phyloP scores from a whole-genome alignment of 108 stramenopile genomes.

The Conticribra weissflogii region DNA sequence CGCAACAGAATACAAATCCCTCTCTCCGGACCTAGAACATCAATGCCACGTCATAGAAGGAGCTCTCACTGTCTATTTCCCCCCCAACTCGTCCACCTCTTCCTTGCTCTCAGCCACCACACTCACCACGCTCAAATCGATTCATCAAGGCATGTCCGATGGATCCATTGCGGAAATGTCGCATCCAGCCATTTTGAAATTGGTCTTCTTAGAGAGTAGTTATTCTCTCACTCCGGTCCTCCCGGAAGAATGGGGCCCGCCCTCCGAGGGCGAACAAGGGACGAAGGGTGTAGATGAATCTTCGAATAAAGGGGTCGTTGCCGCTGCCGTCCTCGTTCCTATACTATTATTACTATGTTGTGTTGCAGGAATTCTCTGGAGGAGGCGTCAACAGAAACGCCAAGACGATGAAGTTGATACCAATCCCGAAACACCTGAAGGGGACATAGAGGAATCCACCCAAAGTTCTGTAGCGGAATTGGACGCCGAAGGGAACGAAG shows the following conservation, averaged over 20 bases:
- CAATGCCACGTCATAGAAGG: constrained; percentile 44
- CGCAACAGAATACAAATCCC: constrained; percentile 9
- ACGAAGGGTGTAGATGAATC: not conserved
- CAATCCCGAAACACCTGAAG: too few species aligned
- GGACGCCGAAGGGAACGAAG: too few species aligned
- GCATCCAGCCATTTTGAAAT: constrained; percentile 24
- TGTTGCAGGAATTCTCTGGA: not conserved
- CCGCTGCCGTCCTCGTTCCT: not conserved
- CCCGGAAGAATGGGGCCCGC: not conserved
- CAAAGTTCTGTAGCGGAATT: too few species aligned
- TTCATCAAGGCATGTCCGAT: constrained; percentile 31
- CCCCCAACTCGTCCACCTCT: constrained; percentile 14
- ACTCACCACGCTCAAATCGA: constrained; percentile 14
- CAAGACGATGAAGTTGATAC: not conserved
- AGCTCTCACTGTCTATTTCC: constrained; percentile 42
- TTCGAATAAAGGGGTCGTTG: not conserved
- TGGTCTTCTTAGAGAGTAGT: constrained; percentile 36
- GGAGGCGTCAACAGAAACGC: not conserved
- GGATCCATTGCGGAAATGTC: constrained; percentile 6
- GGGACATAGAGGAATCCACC: too few species aligned
- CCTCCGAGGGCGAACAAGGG: too few species aligned
- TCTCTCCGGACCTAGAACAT: constrained; percentile 4
- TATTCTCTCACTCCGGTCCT: constrained; percentile 29
- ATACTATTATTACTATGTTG: not conserved
- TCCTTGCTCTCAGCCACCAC: constrained; percentile 16